Conservation (phyloP, 2,329 filamentous ascomycete species). For the Penicillium psychrosexuale region DNA sequence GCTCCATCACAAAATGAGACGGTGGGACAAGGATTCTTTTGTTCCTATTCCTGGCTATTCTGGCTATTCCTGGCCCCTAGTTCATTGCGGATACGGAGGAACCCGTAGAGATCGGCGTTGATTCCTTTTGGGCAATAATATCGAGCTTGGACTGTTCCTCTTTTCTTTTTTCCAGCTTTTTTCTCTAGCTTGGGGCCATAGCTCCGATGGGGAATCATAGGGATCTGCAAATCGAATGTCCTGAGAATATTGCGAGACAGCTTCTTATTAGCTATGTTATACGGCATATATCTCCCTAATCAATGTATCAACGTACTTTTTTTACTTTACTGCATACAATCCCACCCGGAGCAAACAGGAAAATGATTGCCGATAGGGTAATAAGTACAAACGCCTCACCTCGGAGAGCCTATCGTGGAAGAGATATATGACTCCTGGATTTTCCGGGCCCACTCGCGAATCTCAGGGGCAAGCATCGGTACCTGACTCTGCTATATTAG, state of each 20-base stretch:
- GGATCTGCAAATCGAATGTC: conserved; percentile 2
- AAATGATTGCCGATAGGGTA: neutral
- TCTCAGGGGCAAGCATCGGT: neutral
- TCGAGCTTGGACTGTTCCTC: neutral
- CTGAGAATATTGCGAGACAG: neutral
- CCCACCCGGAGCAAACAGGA: neutral
- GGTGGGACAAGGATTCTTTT: neutral
- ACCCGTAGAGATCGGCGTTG: neutral
- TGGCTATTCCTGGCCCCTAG: neutral
- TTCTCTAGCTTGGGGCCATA: neutral
- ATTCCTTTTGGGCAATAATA: neutral
- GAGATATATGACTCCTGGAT: neutral
- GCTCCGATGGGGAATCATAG: neutral
- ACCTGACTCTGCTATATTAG: neutral
- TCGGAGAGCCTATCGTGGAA: neutral
- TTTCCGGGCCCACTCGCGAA: neutral
- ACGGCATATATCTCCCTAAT: neutral
- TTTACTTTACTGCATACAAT: neutral
- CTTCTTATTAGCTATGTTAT: neutral
- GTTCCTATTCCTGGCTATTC: neutral
- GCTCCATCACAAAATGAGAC: neutral
- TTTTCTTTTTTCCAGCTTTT: neutral
- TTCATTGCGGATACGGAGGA: neutral
- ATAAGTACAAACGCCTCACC: neutral
- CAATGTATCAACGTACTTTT: too few relatives aligned